Evolutionary conservation across 129 eudicot genomes (phyloP), one percentile per base, ranked within the genome.

Genomic region (Lactuca saligna): DNA sequence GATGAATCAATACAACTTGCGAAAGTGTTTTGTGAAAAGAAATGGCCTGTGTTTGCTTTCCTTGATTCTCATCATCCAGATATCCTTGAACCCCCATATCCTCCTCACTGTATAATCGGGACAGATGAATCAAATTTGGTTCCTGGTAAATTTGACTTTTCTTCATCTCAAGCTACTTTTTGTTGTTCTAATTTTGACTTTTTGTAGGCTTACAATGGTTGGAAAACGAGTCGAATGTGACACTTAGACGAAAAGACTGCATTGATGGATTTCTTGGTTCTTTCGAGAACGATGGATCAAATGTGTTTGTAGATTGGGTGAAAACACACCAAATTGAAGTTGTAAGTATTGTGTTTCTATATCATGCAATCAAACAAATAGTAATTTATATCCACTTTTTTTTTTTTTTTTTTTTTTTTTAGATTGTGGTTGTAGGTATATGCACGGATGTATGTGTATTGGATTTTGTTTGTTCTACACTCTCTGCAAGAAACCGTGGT

Each of bases 381-480:
- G 14, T 29, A 8, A 61, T 48, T 16, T 49, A 17, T 60, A 16
- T 73, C n/a, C 42, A 63, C 39, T 73, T 42, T 63, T 12, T 53
- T 25, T 67, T 50, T 15, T 66, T 46, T 74, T 73, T 42, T 63
- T 12, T 53, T 25, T 67, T 50, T 15, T 66, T 46, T 74, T 65
- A 88, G 96, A 71, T 92, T 54, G 57, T 92, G 85, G 96, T 92
- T 53, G 84, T 84, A 17, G 98, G 96, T 14, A 88, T 86, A 80
- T 89, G 98, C 86, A 92, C 95, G 8, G 96, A 88, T 65, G 50
- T 92, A 56, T 92, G 98, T 73, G 96, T 92, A 41, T 81, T 92
- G 17, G 97, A 91, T 73, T 87, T 91, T 67, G 87, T 73, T 7
- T 85, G 95, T 73, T 92, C 98, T 34, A 57, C 90, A 33, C 82